Conservation (phyloP, 1,139 yeast species). For the Suhomyces guaymorum region DNA sequence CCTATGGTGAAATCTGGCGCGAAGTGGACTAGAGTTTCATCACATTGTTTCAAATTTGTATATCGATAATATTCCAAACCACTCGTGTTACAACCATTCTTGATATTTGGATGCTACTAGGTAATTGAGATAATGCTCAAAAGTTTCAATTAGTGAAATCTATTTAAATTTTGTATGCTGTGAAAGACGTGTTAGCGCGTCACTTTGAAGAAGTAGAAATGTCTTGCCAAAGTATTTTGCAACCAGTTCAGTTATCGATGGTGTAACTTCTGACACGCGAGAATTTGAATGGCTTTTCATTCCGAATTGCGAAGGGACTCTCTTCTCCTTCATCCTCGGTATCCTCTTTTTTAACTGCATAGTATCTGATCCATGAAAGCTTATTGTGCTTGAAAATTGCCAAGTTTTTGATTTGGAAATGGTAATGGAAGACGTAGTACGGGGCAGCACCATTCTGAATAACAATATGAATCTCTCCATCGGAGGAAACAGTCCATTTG, state of each 20-base stretch:
- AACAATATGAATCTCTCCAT: conserved; percentile 54
- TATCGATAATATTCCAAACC: too few species aligned
- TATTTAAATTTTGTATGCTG: too few species aligned
- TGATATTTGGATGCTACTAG: too few species aligned
- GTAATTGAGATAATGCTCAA: too few species aligned
- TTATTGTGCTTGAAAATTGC: conserved; percentile 58
- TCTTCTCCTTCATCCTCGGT: conserved; percentile 47
- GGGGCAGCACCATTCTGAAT: conserved; percentile 64
- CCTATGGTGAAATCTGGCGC: too few species aligned
- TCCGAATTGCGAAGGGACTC: conserved; percentile 56
- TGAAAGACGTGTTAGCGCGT: too few species aligned
- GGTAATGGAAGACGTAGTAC: conserved; percentile 64
- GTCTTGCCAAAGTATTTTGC: too few species aligned
- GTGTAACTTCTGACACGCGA: conserved; percentile 57
- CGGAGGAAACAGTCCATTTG: conserved; percentile 49
- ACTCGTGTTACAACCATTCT: too few species aligned
- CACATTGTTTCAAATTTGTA: too few species aligned
- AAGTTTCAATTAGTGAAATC: too few species aligned
- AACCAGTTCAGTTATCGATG: conserved; percentile 17
- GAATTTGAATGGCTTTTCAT: conserved; percentile 77
- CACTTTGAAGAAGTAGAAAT: too few species aligned
- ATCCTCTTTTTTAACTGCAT: conserved; percentile 48
- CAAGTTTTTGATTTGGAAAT: conserved; percentile 53
- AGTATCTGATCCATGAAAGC: conserved; percentile 65
- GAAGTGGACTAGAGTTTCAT: too few species aligned